phyloP scores from a whole-genome alignment of 164 flowering plant genomes.

The Warburgia ugandensis region DNA sequence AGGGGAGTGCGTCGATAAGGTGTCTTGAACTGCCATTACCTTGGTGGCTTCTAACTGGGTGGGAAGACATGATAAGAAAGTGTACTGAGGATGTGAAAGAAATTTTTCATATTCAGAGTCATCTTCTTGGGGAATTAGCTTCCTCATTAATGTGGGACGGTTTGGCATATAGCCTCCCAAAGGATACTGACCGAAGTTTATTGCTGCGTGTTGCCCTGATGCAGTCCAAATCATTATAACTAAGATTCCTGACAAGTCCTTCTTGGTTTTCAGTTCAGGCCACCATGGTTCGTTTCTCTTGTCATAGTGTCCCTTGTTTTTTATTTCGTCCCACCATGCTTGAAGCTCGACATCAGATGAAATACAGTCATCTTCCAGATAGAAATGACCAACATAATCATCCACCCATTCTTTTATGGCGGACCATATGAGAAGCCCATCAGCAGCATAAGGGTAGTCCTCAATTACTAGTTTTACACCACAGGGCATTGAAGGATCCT shows the following conservation, averaged over 20 bases:
- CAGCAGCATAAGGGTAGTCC: slow-evolving; percentile 96
- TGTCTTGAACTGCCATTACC: slow-evolving; percentile 88
- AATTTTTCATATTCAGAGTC: slow-evolving; percentile 57
- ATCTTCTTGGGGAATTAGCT: slow-evolving; percentile 51
- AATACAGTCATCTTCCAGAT: slow-evolving; percentile 43
- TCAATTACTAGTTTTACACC: slow-evolving; percentile 77
- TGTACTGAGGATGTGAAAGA: slow-evolving; percentile 44
- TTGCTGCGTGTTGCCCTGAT: slow-evolving; percentile 95
- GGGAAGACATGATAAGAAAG: slow-evolving; percentile 65
- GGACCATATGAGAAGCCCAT: slow-evolving; percentile 91
- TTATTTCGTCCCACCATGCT: slow-evolving; percentile 90
- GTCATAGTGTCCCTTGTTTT: slow-evolving; percentile 76
- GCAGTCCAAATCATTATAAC: slow-evolving; percentile 81
- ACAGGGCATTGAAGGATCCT: slow-evolving; percentile 67
- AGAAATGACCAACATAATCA: slow-evolving; percentile 62
- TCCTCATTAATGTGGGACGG: slow-evolving; percentile 77
- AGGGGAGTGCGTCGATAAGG: slow-evolving; percentile 80
- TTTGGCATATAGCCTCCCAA: slow-evolving; percentile 87
- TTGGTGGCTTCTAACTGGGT: slow-evolving; percentile 82
- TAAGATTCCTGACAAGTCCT: slow-evolving; percentile 59
- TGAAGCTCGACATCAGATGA: slow-evolving; percentile 72
- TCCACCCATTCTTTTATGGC: slow-evolving; percentile 81
- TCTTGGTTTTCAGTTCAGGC: slow-evolving; percentile 68
- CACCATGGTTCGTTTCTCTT: slow-evolving; percentile 83
- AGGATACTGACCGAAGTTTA: slow-evolving; percentile 96